These are phyloP conservation scores for Cichorium intybus DNA, from an alignment of 140 eudicot genomes.

Conservation along the genomic window DNA sequence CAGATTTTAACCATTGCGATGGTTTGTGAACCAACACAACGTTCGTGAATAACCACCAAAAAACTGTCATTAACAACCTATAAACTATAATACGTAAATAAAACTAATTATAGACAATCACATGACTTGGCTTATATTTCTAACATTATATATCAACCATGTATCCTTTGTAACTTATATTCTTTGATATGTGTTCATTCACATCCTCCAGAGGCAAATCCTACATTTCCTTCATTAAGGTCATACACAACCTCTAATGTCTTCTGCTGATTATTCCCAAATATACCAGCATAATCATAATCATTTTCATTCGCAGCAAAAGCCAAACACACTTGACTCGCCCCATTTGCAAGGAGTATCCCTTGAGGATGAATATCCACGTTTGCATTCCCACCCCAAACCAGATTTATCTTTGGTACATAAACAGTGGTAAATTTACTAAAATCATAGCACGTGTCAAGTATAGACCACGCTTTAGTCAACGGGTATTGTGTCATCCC, in stretches of 20 bases:
- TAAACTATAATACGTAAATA: too few relatives aligned
- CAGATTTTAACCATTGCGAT: too few relatives aligned
- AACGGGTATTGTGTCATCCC: constrained; percentile 53
- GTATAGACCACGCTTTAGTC: constrained; percentile 43
- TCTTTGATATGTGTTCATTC: constrained; percentile 20
- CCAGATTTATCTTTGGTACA: constrained; percentile 45
- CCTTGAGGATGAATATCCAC: constrained; percentile 36
- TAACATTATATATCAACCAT: neutral
- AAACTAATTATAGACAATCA: too few relatives aligned
- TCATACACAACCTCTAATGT: constrained; percentile 62
- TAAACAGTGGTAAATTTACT: constrained; percentile 33
- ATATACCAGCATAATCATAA: constrained; percentile 37
- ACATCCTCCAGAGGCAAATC: constrained; percentile 66
- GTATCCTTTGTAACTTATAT: neutral
- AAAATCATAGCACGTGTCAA: constrained; percentile 82
- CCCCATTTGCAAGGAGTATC: constrained; percentile 18
- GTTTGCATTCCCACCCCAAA: constrained; percentile 42
- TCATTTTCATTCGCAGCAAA: constrained; percentile 57
- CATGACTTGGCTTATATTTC: too few relatives aligned
- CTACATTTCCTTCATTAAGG: constrained; percentile 63
- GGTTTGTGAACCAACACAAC: too few relatives aligned
- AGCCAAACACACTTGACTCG: constrained; percentile 55
- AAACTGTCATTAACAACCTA: too few relatives aligned
- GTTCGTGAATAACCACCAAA: too few relatives aligned
- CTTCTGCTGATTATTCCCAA: constrained; percentile 65